phyloP scores from a whole-genome alignment of 1,284 basidiomycete species.

The Inonotus obliquus region DNA sequence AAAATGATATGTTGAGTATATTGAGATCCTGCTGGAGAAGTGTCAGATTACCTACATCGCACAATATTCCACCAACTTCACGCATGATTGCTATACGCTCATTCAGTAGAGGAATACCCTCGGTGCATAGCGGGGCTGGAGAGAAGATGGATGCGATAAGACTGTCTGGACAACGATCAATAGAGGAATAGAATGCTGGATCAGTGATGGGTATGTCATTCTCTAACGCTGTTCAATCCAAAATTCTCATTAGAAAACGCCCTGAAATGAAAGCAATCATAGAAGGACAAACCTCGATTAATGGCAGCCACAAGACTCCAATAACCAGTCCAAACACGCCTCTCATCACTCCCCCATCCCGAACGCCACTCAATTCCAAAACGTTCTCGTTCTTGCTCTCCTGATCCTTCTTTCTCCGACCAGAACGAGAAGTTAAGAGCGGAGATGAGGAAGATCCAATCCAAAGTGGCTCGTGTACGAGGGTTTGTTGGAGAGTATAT shows the following conservation, averaged over 20 bases:
- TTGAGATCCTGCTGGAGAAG: not conserved
- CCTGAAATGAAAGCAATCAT: not conserved
- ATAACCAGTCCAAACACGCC: slow-evolving; percentile 65
- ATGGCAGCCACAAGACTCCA: slow-evolving; percentile 78
- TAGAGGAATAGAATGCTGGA: slow-evolving; percentile 69
- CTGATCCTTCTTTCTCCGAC: slow-evolving; percentile 57
- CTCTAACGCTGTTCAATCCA: slow-evolving; percentile 48
- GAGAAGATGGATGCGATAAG: slow-evolving; percentile 65
- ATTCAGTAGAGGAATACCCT: slow-evolving; percentile 59
- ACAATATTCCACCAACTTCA: slow-evolving; percentile 64
- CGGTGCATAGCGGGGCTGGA: slow-evolving; percentile 48
- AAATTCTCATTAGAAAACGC: not conserved
- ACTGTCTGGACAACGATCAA: slow-evolving; percentile 56
- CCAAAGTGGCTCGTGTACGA: slow-evolving; percentile 50
- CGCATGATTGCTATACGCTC: slow-evolving; percentile 71
- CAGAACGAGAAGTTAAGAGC: slow-evolving; percentile 84
- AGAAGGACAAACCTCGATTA: slow-evolving; percentile 52
- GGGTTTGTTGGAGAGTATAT: slow-evolving; percentile 50
- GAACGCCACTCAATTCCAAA: slow-evolving; percentile 73
- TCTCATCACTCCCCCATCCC: slow-evolving; percentile 52
- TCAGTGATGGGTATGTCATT: slow-evolving; percentile 70
- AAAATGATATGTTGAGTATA: not conserved
- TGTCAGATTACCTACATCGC: slow-evolving; percentile 41
- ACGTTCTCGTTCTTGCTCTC: slow-evolving; percentile 34
- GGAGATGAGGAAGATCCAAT: slow-evolving; percentile 84